Conservation (phyloP, 148 eudicot genomes). For the Chenopodium suecicum region DNA sequence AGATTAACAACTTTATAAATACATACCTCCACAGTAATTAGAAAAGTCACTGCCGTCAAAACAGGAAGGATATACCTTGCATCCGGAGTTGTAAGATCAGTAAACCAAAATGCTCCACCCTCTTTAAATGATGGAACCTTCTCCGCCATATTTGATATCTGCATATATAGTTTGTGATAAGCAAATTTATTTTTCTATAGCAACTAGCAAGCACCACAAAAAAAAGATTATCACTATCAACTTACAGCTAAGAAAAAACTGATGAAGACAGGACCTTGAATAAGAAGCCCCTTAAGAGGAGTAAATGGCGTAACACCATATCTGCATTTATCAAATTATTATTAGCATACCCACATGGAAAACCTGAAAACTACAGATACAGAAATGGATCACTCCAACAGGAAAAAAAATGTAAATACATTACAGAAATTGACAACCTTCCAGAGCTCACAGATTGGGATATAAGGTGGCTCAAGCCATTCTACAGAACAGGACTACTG, state of each 20-base stretch:
- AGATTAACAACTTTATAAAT: background rate
- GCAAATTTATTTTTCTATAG: slow-evolving; percentile 4
- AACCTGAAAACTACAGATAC: background rate
- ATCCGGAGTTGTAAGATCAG: slow-evolving; percentile 87
- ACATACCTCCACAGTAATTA: slow-evolving; percentile 82
- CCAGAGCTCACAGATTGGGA: background rate
- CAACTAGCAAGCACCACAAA: slow-evolving; percentile 11
- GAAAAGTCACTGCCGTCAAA: slow-evolving; percentile 71
- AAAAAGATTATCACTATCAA: slow-evolving; percentile 13
- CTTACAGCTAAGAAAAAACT: slow-evolving; percentile 98
- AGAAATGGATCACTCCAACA: background rate
- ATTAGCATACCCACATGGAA: background rate
- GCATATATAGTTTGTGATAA: slow-evolving; percentile 22
- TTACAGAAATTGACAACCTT: background rate
- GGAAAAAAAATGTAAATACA: background rate
- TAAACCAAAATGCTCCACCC: slow-evolving; percentile 92
- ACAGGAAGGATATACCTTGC: slow-evolving; percentile 67
- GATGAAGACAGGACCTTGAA: slow-evolving; percentile 84
- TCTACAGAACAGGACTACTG: no score
- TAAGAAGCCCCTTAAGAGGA: slow-evolving; percentile 77
- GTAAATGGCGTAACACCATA: slow-evolving; percentile 85
- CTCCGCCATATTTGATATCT: slow-evolving; percentile 91
- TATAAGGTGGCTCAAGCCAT: no score
- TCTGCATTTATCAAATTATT: slow-evolving; percentile 40
- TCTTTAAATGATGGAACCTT: slow-evolving; percentile 87